Evolutionary conservation across 305 asterid species (phyloP).

Genomic region (Nicotiana rustica): DNA sequence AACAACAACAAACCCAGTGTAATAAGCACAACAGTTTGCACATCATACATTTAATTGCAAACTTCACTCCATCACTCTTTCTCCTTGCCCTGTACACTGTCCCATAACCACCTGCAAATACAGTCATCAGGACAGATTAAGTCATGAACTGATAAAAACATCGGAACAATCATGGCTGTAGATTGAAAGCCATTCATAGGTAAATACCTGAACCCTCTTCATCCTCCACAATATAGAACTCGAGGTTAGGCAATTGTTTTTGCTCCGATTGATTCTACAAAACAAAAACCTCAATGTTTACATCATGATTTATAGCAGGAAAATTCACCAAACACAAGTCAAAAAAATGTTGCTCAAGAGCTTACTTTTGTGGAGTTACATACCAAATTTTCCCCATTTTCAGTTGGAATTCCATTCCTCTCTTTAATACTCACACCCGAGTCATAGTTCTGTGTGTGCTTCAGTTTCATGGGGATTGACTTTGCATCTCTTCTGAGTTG

Average conservation of each 20-base stretch:
- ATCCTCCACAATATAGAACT: slow-evolving; percentile 72
- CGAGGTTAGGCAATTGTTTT: slow-evolving; percentile 68
- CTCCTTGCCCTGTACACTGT: slow-evolving; percentile 92
- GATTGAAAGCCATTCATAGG: slow-evolving; percentile 28
- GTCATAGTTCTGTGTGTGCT: slow-evolving; percentile 41
- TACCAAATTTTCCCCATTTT: slow-evolving; percentile 47
- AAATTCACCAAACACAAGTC: slow-evolving; percentile 23
- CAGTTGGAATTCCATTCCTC: slow-evolving; percentile 45
- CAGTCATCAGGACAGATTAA: slow-evolving; percentile 36
- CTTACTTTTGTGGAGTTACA: slow-evolving; percentile 54
- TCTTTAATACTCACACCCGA: slow-evolving; percentile 45
- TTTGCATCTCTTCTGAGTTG: slow-evolving; percentile 47
- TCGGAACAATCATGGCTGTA: slow-evolving; percentile 27
- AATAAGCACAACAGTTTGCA: neutral
- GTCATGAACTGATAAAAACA: slow-evolving; percentile 35
- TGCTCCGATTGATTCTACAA: slow-evolving; percentile 57
- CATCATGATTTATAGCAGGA: neutral
- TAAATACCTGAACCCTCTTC: slow-evolving; percentile 95
- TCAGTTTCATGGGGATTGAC: slow-evolving; percentile 46
- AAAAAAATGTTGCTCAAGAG: slow-evolving; percentile 38
- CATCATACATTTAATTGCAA: slow-evolving; percentile 87
- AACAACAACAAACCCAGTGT: neutral
- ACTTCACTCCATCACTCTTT: slow-evolving; percentile 73
- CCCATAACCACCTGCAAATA: slow-evolving; percentile 92
- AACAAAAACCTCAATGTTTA: slow-evolving; percentile 34